phyloP scores from a whole-genome alignment of 2,329 filamentous ascomycete species.

The Fusarium torulosum region DNA sequence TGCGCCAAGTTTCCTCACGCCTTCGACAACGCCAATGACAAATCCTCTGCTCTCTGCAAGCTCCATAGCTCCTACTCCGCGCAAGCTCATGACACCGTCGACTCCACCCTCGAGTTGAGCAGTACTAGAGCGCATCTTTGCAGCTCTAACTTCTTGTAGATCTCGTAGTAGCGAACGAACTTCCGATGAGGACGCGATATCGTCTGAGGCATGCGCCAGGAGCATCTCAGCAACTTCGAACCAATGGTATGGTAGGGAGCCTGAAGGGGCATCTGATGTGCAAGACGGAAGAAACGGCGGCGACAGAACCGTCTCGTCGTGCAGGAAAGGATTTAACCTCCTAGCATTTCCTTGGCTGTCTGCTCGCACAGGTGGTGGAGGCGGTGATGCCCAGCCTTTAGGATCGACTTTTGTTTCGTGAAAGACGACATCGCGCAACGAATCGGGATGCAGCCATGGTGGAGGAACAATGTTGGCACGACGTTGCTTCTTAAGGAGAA shows the following conservation, averaged over 20 bases:
- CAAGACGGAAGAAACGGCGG: conserved; percentile 85
- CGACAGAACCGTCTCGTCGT: conserved; percentile 59
- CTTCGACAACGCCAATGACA: conserved; percentile 87
- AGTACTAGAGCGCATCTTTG: conserved; percentile 85
- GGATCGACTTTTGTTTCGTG: conserved; percentile 81
- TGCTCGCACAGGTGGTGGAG: conserved; percentile 70
- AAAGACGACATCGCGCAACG: conserved; percentile 81
- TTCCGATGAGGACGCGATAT: conserved; percentile 79
- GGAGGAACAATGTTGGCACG: conserved; percentile 94
- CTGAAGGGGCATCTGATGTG: conserved; percentile 74
- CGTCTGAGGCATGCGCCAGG: conserved; percentile 85
- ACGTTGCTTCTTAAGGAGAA: conserved; percentile 93
- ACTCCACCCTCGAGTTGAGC: conserved; percentile 77
- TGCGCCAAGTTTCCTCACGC: conserved; percentile 83
- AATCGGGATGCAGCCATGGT: conserved; percentile 84
- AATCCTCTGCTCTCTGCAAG: conserved; percentile 88
- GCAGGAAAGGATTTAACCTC: conserved; percentile 47
- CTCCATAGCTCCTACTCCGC: conserved; percentile 92
- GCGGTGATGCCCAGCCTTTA: conserved; percentile 81
- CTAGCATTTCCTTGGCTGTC: conserved; percentile 61
- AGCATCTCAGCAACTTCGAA: conserved; percentile 90
- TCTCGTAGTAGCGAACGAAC: conserved; percentile 83
- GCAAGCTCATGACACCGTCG: conserved; percentile 75
- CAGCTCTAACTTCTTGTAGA: conserved; percentile 86
- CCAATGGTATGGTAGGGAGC: conserved; percentile 93